These are phyloP conservation scores for Colletotrichum paranaense DNA, from an alignment of 2,329 filamentous ascomycete genomes.

Conservation along the genomic window DNA sequence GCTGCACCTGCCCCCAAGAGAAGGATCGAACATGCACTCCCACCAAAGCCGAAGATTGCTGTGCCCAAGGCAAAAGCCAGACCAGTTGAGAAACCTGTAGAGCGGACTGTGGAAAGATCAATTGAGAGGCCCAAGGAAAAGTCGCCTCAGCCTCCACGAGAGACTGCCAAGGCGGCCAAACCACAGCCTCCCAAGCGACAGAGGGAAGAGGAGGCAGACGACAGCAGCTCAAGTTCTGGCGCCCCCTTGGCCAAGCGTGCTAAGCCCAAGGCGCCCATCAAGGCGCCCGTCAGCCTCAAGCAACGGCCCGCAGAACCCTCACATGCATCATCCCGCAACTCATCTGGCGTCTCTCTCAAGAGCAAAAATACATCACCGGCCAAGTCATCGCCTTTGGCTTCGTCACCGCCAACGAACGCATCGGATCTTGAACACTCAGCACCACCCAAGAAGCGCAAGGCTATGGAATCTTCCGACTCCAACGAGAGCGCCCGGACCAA, in stretches of 20 bases:
- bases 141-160: conserved; percentile 36
- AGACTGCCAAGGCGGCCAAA: conserved; percentile 46
- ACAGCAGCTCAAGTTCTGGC: conserved; percentile 70
- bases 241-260: conserved; percentile 69
- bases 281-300: conserved; percentile 46
- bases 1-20: conserved; percentile 39
- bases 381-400: conserved; percentile 74
- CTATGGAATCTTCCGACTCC: conserved; percentile 37
- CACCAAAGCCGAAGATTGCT: conserved; percentile 44
- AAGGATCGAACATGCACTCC: conserved; percentile 41
- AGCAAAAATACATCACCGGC: conserved; percentile 63
- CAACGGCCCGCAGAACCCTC: conserved; percentile 61
- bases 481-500: conserved; percentile 33
- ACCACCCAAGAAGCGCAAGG: conserved; percentile 57
- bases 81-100: conserved; percentile 39
- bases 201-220: conserved; percentile 60
- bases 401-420: conserved; percentile 73
- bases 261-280: conserved; percentile 59
- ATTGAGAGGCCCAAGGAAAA: conserved; percentile 42
- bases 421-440: conserved; percentile 67
- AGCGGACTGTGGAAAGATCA: conserved; percentile 26
- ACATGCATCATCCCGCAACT: conserved; percentile 57
- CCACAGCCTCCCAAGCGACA: conserved; percentile 58
- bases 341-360: conserved; percentile 53
- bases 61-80: conserved; percentile 47